These are phyloP conservation scores for Medicago arabica DNA, from an alignment of 306 rosid genomes.

Conservation along the genomic window DNA sequence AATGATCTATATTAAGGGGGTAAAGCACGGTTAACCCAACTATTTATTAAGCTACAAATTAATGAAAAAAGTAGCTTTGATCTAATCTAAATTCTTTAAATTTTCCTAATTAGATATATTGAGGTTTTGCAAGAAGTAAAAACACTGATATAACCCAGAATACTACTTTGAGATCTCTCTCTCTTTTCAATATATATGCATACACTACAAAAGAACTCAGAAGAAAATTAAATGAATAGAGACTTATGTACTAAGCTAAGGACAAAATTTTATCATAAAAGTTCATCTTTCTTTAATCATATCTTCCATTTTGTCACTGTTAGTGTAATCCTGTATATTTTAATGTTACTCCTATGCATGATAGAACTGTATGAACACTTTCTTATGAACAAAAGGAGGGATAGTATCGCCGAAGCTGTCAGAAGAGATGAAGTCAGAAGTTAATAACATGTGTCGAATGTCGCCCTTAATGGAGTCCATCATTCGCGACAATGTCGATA, in stretches of 20 bases:
- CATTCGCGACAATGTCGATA: conserved; percentile 10
- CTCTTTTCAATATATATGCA: conserved; percentile 6
- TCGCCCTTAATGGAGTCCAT: conserved; percentile 23
- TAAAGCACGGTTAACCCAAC: no score
- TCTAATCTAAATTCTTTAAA: not conserved
- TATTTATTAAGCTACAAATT: not conserved
- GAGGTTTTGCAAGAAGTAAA: conserved; percentile 21
- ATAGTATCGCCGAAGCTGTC: conserved; percentile 26
- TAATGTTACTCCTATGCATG: conserved; percentile 34
- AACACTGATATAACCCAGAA: conserved; percentile 16
- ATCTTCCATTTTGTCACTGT: conserved; percentile 41
- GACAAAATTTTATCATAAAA: conserved; percentile 17
- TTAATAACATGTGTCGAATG: conserved; percentile 30
- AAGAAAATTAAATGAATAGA: not conserved
- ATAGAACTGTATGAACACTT: conserved; percentile 39
- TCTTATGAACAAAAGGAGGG: conserved; percentile 37
- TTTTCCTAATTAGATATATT: conserved; percentile 15
- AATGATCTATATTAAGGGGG: no score
- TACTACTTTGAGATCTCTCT: not conserved
- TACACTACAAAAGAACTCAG: not conserved
- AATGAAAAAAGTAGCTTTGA: conserved; percentile 3
- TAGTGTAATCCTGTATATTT: not conserved
- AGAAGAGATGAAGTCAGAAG: conserved; percentile 36
- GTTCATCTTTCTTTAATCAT: conserved; percentile 29
- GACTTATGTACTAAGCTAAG: conserved; percentile 16